These are phyloP conservation scores for Pulveroboletus sp. DNA, from an alignment of 1,284 basidiomycete genomes.

Conservation along the genomic window DNA sequence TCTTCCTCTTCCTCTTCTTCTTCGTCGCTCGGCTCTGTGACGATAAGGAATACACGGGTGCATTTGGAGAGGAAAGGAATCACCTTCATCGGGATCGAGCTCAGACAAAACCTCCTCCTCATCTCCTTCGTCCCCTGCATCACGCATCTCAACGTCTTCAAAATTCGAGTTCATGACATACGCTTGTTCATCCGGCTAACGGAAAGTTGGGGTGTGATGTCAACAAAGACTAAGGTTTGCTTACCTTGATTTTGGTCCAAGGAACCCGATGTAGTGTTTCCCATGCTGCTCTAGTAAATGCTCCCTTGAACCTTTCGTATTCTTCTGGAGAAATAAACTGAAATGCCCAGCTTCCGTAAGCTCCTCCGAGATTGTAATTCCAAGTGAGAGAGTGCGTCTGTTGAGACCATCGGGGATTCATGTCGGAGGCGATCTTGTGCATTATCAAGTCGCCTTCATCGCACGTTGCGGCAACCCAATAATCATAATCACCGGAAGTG, in stretches of 20 bases:
- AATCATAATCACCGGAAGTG: constrained; percentile 49
- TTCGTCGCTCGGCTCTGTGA: constrained; percentile 50
- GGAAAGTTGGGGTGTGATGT: not conserved
- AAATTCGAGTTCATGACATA: constrained; percentile 71
- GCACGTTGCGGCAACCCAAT: constrained; percentile 63
- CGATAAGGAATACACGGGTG: constrained; percentile 12
- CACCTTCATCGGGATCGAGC: constrained; percentile 59
- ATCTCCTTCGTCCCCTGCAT: constrained; percentile 70
- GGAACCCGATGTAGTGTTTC: constrained; percentile 76
- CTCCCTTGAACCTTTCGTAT: constrained; percentile 66
- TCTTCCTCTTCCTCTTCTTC: constrained; percentile 60
- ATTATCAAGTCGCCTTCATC: constrained; percentile 54
- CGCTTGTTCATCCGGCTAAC: constrained; percentile 72
- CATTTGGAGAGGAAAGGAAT: constrained; percentile 9
- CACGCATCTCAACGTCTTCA: constrained; percentile 86
- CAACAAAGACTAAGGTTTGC: constrained; percentile 11
- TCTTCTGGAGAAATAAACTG: constrained; percentile 62
- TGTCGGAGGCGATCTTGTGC: constrained; percentile 66
- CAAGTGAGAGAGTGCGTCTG: constrained; percentile 78
- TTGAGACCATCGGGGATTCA: constrained; percentile 73
- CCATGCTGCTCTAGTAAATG: constrained; percentile 79
- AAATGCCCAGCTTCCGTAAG: constrained; percentile 82
- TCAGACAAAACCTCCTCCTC: constrained; percentile 73
- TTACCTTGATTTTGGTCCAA: constrained; percentile 85
- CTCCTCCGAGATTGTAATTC: constrained; percentile 70